Base-by-base conservation (phyloP, 1,139 yeast genomes). In the Geotrichum australiense region DNA sequence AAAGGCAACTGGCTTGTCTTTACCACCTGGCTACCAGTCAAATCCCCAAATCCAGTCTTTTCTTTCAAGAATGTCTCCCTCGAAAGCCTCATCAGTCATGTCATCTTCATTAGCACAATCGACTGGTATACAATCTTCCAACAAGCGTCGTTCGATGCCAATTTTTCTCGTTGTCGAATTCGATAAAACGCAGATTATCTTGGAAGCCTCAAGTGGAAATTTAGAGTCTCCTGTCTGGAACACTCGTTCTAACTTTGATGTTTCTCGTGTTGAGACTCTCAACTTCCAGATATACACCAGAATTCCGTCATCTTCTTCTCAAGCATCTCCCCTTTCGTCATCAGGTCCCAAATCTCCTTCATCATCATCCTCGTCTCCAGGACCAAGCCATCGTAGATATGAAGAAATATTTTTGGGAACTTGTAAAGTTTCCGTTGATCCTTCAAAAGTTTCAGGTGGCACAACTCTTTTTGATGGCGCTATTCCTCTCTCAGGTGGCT, bases 231-330 rank as follows among this genome's bases (percentile, higher is more conserved):
- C 89, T 2, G 69, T 69, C 16, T 91, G 95, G 78, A 91, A 87
- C 61, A 85, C 84, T 53, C 86, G 85, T 14, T 84, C 94, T 10
- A 79, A 89, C 6, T 91, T 91, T 59, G 98, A 91, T 70, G 94
- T 87, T 21, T 80, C 94, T 10, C 76, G 84, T 50, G 65, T 54
- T 4, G 77, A 69, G 56, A 75, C 63, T 40, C 61, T 78, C 45
- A 78, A 76, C 51, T 67, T 86, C 41, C 89, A 83, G 59, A 71
- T 84, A 27, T 87, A 82, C 58, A 79, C 83, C 42, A 71, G 91
- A 48, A 71, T 87, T 42, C 94, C 95, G 47, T 42, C 42, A 30
- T 23, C 18, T 24, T 35, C 35, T 3, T 39, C 42, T 10, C 21
- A 35, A 25, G 18, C 42, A 3, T 34, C 41, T 7, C 35, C 38